phyloP scores from a whole-genome alignment of 176 grass and related monocot species.

The Oryza glaberrima region DNA sequence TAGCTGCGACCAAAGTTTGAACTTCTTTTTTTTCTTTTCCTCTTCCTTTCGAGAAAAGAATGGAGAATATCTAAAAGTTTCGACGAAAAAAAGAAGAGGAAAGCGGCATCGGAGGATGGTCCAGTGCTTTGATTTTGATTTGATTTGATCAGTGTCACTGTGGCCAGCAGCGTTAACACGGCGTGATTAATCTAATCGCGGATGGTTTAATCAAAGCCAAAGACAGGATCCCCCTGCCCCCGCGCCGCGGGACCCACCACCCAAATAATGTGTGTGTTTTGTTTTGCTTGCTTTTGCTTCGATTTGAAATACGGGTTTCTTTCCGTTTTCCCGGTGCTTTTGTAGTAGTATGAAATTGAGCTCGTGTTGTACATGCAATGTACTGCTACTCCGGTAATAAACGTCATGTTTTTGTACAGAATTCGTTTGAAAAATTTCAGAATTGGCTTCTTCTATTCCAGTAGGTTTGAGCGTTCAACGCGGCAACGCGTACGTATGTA shows the following conservation, averaged over 20 bases:
- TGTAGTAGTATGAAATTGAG: too few relatives aligned
- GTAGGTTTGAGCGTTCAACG: too few relatives aligned
- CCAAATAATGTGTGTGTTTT: background rate
- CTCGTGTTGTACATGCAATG: too few relatives aligned
- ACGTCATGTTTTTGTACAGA: background rate
- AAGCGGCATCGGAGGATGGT: background rate
- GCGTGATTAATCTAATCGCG: background rate
- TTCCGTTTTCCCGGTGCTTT: too few relatives aligned
- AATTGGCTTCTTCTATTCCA: too few relatives aligned
- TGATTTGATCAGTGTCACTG: background rate
- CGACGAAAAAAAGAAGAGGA: background rate
- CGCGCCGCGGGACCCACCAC: too few relatives aligned
- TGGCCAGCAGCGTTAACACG: background rate
- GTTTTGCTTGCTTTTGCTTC: too few relatives aligned
- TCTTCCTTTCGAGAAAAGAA: background rate
- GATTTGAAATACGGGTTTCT: background rate
- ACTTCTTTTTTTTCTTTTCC: background rate
- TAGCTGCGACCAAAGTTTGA: background rate
- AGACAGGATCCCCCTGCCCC: constrained; percentile 17
- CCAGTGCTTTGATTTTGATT: too few relatives aligned
- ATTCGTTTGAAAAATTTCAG: too few relatives aligned
- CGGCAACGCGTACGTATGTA: too few relatives aligned
- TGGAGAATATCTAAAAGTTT: background rate
- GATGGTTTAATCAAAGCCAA: background rate
- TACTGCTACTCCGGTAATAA: background rate